Conservation (phyloP, 495 filamentous ascomycete species). For the Aspergillus nidulans region DNA sequence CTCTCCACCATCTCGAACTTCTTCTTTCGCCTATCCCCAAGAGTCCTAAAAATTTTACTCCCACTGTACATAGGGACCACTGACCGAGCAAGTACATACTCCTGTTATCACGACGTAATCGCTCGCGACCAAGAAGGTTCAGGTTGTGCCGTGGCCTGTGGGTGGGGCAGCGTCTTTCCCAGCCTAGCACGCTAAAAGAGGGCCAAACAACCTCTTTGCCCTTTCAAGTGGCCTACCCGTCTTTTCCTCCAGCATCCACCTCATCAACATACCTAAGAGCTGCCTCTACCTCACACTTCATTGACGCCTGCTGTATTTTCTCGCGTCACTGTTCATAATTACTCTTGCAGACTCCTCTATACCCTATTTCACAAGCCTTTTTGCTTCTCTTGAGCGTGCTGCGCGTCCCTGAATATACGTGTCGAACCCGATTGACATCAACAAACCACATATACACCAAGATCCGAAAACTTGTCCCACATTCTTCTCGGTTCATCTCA, state of each 20-base stretch:
- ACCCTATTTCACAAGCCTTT: conserved; percentile 11
- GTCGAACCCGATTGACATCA: conserved; percentile 22
- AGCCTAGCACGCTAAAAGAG: conserved; percentile 43
- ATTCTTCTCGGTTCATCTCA: conserved; percentile 16
- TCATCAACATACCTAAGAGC: conserved; percentile 16
- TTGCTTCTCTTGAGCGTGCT: background rate
- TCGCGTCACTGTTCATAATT: conserved; percentile 20
- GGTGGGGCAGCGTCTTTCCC: conserved; percentile 27
- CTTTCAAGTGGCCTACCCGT: conserved; percentile 35
- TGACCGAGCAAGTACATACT: conserved; percentile 8
- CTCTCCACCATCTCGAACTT: conserved; percentile 1
- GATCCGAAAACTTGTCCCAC: conserved; percentile 16
- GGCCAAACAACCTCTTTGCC: conserved; percentile 47
- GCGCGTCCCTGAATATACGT: conserved; percentile 26
- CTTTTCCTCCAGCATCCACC: conserved; percentile 32
- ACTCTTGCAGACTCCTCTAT: background rate
- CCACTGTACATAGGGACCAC: conserved; percentile 13
- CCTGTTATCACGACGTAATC: conserved; percentile 19
- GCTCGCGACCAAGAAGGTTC: conserved; percentile 31
- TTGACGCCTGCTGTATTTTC: conserved; percentile 11
- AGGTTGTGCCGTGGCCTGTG: conserved; percentile 26
- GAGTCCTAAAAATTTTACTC: background rate
- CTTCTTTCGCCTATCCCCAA: background rate
- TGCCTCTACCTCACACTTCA: background rate
- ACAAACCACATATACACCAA: conserved; percentile 24